A percentile compares a stretch with the other conserved stretches of the same genome.
phyloP scores from a whole-genome alignment of 352 stramenopile genomes.

The Pythium aphanidermatum region DNA sequence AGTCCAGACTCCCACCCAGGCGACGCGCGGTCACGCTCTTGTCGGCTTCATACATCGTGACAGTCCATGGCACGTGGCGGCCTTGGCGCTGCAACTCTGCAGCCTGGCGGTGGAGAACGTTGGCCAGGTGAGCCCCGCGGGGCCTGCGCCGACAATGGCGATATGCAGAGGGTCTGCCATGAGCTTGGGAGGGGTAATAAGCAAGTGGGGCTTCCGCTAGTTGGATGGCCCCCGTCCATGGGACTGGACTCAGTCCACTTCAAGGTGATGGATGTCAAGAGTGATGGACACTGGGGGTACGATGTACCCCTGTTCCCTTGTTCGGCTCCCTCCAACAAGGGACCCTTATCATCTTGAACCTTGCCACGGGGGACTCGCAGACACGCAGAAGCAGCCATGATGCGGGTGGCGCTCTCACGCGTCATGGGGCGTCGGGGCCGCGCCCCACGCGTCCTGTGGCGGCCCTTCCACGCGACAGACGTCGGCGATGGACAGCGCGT shows the following conservation, averaged over 20 bases:
- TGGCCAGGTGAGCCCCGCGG: not conserved
- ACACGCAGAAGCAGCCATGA: not conserved
- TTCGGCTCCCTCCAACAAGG: too few species aligned
- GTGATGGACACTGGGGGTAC: too few species aligned
- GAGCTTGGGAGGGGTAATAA: too few species aligned
- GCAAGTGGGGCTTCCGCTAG: too few species aligned
- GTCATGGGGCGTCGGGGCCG: not conserved
- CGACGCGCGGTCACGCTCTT: not conserved
- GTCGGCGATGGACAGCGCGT: not conserved
- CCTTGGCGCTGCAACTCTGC: not conserved
- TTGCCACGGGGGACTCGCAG: too few species aligned
- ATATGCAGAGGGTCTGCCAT: not conserved
- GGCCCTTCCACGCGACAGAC: slow-evolving; percentile 2
- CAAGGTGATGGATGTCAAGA: too few species aligned
- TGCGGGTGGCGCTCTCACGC: too few species aligned
- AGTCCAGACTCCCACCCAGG: not conserved
- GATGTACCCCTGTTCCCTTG: too few species aligned
- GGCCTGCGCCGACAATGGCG: not conserved
- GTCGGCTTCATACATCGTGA: not conserved
- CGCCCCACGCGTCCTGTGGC: not conserved
- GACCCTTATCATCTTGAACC: too few species aligned
- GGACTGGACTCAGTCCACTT: too few species aligned
- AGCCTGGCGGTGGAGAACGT: not conserved
- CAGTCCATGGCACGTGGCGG: not conserved
- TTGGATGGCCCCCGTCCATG: too few species aligned